Base-by-base conservation (phyloP, 345 rosid genomes). In the Bretschneidera sinensis region DNA sequence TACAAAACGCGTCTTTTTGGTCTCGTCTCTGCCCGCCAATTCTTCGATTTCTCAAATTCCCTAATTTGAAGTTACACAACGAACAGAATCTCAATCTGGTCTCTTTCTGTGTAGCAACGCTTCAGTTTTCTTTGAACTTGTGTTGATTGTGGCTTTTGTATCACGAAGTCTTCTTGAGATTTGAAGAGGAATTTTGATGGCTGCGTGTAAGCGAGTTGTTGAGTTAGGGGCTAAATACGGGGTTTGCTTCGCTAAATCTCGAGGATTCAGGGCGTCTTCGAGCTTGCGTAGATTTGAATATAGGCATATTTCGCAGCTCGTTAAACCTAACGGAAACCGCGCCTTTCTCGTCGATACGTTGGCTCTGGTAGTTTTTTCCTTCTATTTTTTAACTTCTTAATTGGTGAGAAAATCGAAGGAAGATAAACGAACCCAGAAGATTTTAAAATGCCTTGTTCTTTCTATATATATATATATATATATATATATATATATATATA, bases 341-440 rank as follows among this genome's bases (percentile, higher is more conserved):
- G 96, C 94, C 0, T 95, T 87, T 63, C 96, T 88, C 51, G 97
- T 95, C 17, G 94, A 91, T 60, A 95, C 99, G 17, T 72, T 91
- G 78, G 95, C 88, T 63, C 74, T 95, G 84, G 97, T 88, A 81
- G 64, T 57, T 8, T 21, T 17, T 6, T 25, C 34, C 54, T 31
- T 13, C 57, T 55, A 22, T 0, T 39, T 55, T n/a, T n/a, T n/a
- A n/a, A n/a, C n/a, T n/a, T n/a, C n/a, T n/a, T n/a, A n/a, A n/a
- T n/a, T n/a, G n/a, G n/a, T n/a, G n/a, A n/a, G n/a, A n/a, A n/a
- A n/a, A n/a, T n/a, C n/a, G n/a, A n/a, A n/a, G n/a, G n/a, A n/a
- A n/a, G n/a, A n/a, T n/a, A n/a, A n/a, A n/a, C n/a, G n/a, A n/a
- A n/a, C n/a, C n/a, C n/a, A n/a, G n/a, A n/a, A n/a, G n/a, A n/a